Conservation (phyloP, 2,329 filamentous ascomycete species). For the Claviceps africana region DNA sequence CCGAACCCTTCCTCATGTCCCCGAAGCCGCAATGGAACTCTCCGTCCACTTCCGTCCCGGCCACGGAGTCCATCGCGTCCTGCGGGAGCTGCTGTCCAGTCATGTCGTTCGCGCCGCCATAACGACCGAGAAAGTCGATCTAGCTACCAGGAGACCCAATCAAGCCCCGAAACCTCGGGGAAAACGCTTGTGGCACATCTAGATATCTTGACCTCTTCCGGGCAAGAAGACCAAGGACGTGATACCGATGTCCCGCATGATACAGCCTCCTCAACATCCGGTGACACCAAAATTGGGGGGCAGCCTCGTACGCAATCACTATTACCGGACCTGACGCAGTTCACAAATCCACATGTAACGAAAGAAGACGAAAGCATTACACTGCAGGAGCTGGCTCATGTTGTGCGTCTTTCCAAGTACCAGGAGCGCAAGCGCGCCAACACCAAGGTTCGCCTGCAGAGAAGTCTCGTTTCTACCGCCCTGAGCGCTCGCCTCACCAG, state of each 20-base stretch:
- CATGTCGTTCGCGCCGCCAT: conserved; percentile 25
- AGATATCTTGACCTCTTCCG: conserved; percentile 12
- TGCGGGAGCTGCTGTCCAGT: conserved; percentile 27
- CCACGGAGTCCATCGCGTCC: conserved; percentile 42
- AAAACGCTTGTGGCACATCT: conserved; percentile 38
- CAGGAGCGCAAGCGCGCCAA: conserved; percentile 68
- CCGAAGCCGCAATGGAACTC: conserved; percentile 27
- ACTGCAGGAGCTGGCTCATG: conserved; percentile 62
- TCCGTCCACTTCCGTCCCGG: conserved; percentile 34
- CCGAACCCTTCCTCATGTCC: conserved; percentile 41
- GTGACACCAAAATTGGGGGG: conserved; percentile 28
- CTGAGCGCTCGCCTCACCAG: conserved; percentile 60
- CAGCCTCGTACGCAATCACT: conserved; percentile 38
- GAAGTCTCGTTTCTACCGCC: conserved; percentile 60
- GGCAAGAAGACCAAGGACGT: conserved; percentile 16
- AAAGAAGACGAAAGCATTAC: conserved; percentile 52
- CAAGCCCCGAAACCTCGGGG: conserved; percentile 24
- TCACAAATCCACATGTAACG: conserved; percentile 46
- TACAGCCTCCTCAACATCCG: conserved; percentile 20
- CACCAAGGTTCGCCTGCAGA: conserved; percentile 58
- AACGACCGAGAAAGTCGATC: conserved; percentile 29
- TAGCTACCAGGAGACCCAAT: conserved; percentile 22
- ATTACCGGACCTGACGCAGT: conserved; percentile 51
- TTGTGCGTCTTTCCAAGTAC: conserved; percentile 65
- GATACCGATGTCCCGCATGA: conserved; percentile 13